These are phyloP conservation scores for Beauveria brongniartii DNA, from an alignment of 2,329 filamentous ascomycete genomes.

Conservation along the genomic window DNA sequence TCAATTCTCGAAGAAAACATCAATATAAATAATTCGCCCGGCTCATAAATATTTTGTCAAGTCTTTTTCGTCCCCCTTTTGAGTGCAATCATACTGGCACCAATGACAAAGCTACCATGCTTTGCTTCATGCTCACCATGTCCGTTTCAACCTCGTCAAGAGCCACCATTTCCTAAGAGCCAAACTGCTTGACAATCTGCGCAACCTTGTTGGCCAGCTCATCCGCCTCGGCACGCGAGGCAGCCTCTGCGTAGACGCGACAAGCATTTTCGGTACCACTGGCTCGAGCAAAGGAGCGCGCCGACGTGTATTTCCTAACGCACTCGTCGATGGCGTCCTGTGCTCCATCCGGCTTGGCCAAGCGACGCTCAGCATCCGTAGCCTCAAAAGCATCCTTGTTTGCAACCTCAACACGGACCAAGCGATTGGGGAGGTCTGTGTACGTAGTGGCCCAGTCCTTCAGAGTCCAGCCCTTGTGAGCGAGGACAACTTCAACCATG, in stretches of 20 bases:
- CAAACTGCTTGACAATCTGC: conserved; percentile 58
- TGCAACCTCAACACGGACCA: conserved; percentile 85
- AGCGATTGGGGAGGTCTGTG: conserved; percentile 85
- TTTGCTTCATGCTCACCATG: background rate
- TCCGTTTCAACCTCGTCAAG: background rate
- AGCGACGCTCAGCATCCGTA: conserved; percentile 82
- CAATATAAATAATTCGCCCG: background rate
- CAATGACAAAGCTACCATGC: background rate
- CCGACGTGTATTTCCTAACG: conserved; percentile 85
- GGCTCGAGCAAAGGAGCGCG: conserved; percentile 82
- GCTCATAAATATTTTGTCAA: background rate
- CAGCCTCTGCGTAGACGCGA: conserved; percentile 91
- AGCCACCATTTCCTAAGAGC: conserved; percentile 19
- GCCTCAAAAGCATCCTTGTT: conserved; percentile 87
- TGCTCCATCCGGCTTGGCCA: conserved; percentile 69
- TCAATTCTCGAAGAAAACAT: background rate
- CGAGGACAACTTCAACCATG: conserved; percentile 89
- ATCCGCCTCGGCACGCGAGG: conserved; percentile 80
- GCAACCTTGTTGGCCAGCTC: conserved; percentile 81
- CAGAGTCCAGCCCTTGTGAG: conserved; percentile 86
- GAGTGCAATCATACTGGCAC: background rate
- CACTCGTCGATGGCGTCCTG: conserved; percentile 81
- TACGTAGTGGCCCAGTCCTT: conserved; percentile 92
- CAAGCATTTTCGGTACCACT: conserved; percentile 95
- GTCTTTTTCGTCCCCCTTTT: conserved; percentile 3